Base-by-base conservation (phyloP, 1,139 yeast genomes). In the Saccharomyces pastorianus region DNA sequence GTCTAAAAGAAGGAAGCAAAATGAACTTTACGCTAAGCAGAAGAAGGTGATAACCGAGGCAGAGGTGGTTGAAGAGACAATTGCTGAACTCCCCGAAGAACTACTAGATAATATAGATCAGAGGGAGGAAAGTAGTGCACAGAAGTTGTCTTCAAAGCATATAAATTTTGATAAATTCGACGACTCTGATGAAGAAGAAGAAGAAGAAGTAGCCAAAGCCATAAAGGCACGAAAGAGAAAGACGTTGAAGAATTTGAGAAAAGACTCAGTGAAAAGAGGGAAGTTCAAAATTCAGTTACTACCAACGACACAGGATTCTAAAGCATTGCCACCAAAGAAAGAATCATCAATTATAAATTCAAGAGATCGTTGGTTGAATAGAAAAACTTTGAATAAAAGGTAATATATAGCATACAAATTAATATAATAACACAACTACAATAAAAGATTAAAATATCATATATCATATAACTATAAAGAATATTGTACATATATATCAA, bases 341-440 rank as follows among this genome's bases (percentile, higher is more conserved):
- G 81, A 77, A 56, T 64, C 68, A 26, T 67, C 71, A 47, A 71
- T 77, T 11, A 66, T 78, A 52, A 72, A 69, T 49, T 71, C 76
- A 31, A 80, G 76, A 64, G 79, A 78, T 53, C 78, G 79, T 61
- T 84, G 88, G 88, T 70, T 84, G 59, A 78, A 76, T 60, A 77
- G 89, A 65, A 81, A 77, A 61, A 71, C 82, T 23, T 67, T 83
- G 53, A 62, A 61, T 23, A 67, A 68, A 48, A 65, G 58, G 51
- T 65, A 58, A 53, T 44, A 38, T 27, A 29, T 48, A 51, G 20
- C 27, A 13, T 14, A 49, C 31, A n/a, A 8, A 25, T 9, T 25
- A 25, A n/a, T 11, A 23, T 28, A 49, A 31, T 42, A 47, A 38
- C 29, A 34, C 32, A 7, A 27, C 17, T 27, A 17, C 26, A 23